These are phyloP conservation scores for Tulasnella sp. DNA, from an alignment of 768 basidiomycete genomes.

Conservation along the genomic window DNA sequence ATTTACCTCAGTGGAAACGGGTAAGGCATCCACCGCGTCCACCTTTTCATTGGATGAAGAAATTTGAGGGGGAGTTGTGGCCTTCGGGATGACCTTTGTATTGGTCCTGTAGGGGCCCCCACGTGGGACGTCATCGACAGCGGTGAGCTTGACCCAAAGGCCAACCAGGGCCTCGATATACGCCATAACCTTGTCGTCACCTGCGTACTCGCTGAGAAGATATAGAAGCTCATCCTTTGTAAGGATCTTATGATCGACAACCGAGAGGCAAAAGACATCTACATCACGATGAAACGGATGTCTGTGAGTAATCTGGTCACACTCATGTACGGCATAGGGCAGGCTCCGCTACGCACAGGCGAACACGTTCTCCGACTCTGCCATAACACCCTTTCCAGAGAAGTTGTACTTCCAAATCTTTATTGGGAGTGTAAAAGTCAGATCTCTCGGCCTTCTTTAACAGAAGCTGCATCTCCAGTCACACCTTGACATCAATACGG, in stretches of 20 bases:
- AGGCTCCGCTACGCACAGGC: not conserved
- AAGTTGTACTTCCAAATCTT: conserved; percentile 15
- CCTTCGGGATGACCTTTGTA: too few species aligned
- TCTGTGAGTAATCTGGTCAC: not conserved
- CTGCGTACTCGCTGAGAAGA: conserved; percentile 11
- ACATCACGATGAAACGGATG: not conserved
- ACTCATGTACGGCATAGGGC: not conserved
- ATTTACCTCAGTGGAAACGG: too few species aligned
- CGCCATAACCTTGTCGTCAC: not conserved
- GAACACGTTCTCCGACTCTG: conserved; percentile 7
- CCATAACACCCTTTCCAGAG: not conserved
- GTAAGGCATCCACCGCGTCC: too few species aligned
- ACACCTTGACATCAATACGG: conserved; percentile 12
- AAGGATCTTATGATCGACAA: conserved; percentile 11
- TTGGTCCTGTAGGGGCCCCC: too few species aligned
- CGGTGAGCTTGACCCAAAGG: conserved; percentile 6
- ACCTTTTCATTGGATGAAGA: too few species aligned
- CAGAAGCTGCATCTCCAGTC: not conserved
- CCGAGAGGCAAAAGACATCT: conserved; percentile 14
- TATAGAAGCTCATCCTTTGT: conserved; percentile 8
- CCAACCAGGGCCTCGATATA: not conserved
- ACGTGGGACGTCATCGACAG: too few species aligned
- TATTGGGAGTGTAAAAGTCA: not conserved
- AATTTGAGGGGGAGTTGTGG: too few species aligned
- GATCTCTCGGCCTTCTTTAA: not conserved